These are phyloP conservation scores for Exobasidium rhododendri DNA, from an alignment of 1,284 basidiomycete species.

Conservation along the genomic window DNA sequence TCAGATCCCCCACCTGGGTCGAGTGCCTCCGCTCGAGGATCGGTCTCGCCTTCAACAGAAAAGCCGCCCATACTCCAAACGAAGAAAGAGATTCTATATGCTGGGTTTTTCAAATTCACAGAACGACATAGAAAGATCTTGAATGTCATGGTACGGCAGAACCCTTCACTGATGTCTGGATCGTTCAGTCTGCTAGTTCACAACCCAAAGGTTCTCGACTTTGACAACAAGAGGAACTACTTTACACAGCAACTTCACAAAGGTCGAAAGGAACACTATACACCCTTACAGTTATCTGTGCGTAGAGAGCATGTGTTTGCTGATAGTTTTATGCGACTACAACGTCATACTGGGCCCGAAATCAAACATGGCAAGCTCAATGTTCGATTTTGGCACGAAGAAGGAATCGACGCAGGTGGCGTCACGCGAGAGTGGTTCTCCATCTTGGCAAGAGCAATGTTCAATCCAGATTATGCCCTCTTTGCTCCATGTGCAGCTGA, in stretches of 20 bases:
- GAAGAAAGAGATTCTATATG: slow-evolving; percentile 60
- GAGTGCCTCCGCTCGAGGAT: slow-evolving; percentile 24
- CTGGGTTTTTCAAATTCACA: slow-evolving; percentile 89
- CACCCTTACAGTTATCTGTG: slow-evolving; percentile 84
- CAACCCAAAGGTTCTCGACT: slow-evolving; percentile 94
- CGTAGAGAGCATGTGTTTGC: slow-evolving; percentile 91
- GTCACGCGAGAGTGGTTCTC: slow-evolving; percentile 99
- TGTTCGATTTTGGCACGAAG: slow-evolving; percentile 93
- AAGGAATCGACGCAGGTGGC: slow-evolving; percentile 96
- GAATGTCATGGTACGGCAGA: slow-evolving; percentile 96
- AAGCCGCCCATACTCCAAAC: slow-evolving; percentile 19
- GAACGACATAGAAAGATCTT: slow-evolving; percentile 90
- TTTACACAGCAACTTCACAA: slow-evolving; percentile 94
- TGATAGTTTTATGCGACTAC: slow-evolving; percentile 90
- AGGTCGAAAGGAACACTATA: slow-evolving; percentile 71
- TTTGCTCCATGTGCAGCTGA: slow-evolving; percentile 89
- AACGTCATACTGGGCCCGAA: slow-evolving; percentile 86
- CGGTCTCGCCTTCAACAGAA: slow-evolving; percentile 21
- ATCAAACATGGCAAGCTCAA: slow-evolving; percentile 98
- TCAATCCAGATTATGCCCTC: slow-evolving; percentile 97
- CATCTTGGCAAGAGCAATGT: slow-evolving; percentile 95
- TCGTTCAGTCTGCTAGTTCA: slow-evolving; percentile 94
- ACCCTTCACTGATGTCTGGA: slow-evolving; percentile 94
- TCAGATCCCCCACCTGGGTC: slow-evolving; percentile 21
- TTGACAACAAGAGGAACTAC: slow-evolving; percentile 99